Conservation (phyloP, 345 rosid species). For the Trapa bicornis region DNA sequence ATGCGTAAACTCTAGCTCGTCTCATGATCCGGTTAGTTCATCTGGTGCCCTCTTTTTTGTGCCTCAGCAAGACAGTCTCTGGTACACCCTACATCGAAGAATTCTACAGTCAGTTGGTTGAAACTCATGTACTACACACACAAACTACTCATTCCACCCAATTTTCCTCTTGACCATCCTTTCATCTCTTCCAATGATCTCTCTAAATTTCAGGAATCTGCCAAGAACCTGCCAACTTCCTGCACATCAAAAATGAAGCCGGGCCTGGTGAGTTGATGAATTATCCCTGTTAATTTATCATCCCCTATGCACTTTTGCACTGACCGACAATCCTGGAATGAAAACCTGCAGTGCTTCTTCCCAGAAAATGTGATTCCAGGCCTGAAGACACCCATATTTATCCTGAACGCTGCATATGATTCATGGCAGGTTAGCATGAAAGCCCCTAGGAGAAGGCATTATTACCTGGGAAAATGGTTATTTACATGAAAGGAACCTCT, state of each 20-base stretch:
- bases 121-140: slow-evolving; percentile 51
- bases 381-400: slow-evolving; percentile 15
- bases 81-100: slow-evolving; percentile 47
- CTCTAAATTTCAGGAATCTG: slow-evolving; percentile 42
- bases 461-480: too few relatives aligned
- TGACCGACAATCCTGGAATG: neutral
- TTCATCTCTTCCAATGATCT: neutral
- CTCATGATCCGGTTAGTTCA: neutral
- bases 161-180: neutral
- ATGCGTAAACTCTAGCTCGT: neutral
- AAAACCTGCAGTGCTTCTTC: slow-evolving; percentile 70
- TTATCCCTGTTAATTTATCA: neutral
- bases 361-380: slow-evolving; percentile 48
- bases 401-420: too few relatives aligned
- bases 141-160: neutral
- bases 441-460: too few relatives aligned
- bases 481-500: neutral
- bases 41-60: neutral
- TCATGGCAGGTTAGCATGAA: too few relatives aligned
- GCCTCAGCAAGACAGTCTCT: slow-evolving; percentile 61
- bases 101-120: slow-evolving; percentile 56
- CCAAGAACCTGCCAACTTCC: slow-evolving; percentile 61
- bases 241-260: slow-evolving; percentile 65
- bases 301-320: neutral
- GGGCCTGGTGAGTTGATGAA: slow-evolving; percentile 29